Conservation (phyloP, 768 basidiomycete genomes). For the Trametes coccinea region DNA sequence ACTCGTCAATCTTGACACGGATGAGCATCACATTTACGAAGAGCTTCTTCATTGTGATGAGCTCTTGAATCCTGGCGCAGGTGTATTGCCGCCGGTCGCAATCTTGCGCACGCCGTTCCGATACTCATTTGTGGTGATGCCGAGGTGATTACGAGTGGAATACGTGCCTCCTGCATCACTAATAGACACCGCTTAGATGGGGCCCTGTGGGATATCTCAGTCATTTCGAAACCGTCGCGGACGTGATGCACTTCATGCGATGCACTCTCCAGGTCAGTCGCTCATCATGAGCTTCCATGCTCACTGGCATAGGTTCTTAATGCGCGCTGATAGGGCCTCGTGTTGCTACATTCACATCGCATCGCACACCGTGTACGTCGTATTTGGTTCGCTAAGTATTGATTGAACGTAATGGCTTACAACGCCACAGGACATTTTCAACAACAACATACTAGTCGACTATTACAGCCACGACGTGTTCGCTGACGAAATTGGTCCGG, state of each 20-base stretch:
- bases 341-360: too few relatives aligned
- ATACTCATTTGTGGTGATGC: neutral
- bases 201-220: neutral
- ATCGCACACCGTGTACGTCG: too few relatives aligned
- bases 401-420: too few relatives aligned
- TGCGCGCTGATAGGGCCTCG: neutral
- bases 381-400: too few relatives aligned
- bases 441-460: too few relatives aligned
- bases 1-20: neutral
- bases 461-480: too few relatives aligned
- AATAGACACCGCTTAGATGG: neutral
- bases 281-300: too few relatives aligned
- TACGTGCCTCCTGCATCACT: neutral
- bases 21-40: neutral
- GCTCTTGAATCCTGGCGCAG: neutral
- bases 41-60: neutral
- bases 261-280: neutral
- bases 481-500: too few relatives aligned
- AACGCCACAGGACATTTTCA: too few relatives aligned
- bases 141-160: neutral
- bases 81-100: neutral
- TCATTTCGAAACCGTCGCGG: neutral
- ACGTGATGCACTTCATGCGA: neutral
- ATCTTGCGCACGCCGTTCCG: neutral
- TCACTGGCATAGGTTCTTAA: too few relatives aligned